Conservation (phyloP, 2,329 filamentous ascomycete genomes). For the Aspergillus quadricinctus region DNA sequence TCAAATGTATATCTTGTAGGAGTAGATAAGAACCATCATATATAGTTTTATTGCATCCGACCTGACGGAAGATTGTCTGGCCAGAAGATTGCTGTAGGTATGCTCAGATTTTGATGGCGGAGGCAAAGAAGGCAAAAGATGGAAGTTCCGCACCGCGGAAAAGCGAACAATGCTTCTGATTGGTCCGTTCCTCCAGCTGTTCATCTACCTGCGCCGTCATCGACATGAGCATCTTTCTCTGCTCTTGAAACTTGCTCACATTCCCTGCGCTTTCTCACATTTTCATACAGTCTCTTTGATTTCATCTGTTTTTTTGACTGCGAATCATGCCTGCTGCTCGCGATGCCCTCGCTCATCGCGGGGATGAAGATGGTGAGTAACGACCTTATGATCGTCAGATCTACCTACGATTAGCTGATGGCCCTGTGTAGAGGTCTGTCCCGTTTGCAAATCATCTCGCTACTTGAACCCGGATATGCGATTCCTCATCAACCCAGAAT, state of each 20-base stretch:
- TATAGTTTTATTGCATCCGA: neutral
- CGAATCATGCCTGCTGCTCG: slow-evolving; percentile 28
- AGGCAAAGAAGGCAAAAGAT: slow-evolving; percentile 7
- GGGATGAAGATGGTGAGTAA: slow-evolving; percentile 40
- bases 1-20: too few relatives aligned
- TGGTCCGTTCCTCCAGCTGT: slow-evolving; percentile 13
- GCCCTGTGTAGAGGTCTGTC: slow-evolving; percentile 67
- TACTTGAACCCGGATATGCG: slow-evolving; percentile 93
- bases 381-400: neutral
- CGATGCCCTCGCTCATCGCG: slow-evolving; percentile 30
- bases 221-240: neutral
- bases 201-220: slow-evolving; percentile 6
- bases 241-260: neutral
- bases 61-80: neutral
- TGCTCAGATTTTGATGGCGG: neutral
- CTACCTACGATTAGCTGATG: slow-evolving; percentile 8
- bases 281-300: slow-evolving; percentile 1
- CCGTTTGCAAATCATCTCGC: slow-evolving; percentile 92
- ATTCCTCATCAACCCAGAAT: slow-evolving; percentile 96
- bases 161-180: slow-evolving; percentile 11
- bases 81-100: neutral
- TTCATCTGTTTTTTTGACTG: neutral
- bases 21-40: neutral
- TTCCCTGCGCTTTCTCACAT: neutral
- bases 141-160: slow-evolving; percentile 8